Evolutionary conservation across 2,329 filamentous ascomycete genomes (phyloP).

Genomic region (Pseudopyricularia cyperi): DNA sequence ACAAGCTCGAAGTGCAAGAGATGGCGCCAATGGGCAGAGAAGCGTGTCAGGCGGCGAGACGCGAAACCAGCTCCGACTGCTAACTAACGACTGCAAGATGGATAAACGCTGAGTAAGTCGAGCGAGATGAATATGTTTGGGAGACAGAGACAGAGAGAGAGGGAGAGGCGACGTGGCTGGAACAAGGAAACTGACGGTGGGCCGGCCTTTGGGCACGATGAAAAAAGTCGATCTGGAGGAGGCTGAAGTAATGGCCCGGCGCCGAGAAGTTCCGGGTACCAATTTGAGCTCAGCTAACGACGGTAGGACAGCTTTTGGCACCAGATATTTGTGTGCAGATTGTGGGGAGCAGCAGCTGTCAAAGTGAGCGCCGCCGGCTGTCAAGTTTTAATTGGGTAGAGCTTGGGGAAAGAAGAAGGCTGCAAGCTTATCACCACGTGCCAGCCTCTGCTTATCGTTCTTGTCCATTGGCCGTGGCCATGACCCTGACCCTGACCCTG

Average conservation of each 20-base stretch:
- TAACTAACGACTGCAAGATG: not conserved
- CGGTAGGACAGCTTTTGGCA: too few species aligned
- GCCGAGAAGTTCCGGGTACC: not conserved
- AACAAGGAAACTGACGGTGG: not conserved
- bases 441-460: not conserved
- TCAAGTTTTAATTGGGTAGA: not conserved
- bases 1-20: not conserved
- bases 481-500: too few species aligned
- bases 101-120: not conserved
- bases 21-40: not conserved
- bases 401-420: too few species aligned
- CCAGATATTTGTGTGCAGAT: not conserved
- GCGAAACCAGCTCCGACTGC: not conserved
- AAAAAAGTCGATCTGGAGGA: not conserved
- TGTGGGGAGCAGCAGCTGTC: not conserved
- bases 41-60: conserved; percentile 2
- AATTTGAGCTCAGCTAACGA: too few species aligned
- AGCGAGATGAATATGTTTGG: too few species aligned
- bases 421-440: not conserved
- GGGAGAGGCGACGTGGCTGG: not conserved
- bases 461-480: too few species aligned
- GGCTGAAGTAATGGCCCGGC: not conserved
- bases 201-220: not conserved
- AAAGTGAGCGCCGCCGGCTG: not conserved
- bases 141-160: not conserved